Evolutionary conservation across 2,329 filamentous ascomycete species (phyloP), one percentile per base, ranked within the genome.

Genomic region (Colletotrichum cuscutae): DNA sequence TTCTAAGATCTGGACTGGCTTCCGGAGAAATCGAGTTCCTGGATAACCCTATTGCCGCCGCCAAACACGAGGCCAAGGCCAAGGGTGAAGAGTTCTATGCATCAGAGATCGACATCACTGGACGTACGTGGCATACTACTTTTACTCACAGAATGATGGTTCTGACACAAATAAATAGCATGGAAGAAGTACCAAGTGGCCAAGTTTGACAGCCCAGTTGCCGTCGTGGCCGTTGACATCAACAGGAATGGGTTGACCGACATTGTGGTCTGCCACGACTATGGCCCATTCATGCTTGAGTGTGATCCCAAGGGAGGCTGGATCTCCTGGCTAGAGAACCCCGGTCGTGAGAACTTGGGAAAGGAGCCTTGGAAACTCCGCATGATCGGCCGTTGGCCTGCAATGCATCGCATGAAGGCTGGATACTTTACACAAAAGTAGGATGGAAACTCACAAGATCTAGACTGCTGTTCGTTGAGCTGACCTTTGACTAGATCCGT

Each of bases 251-350:
- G 58, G n/a, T 35, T 61, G 30, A 61, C 35, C 4, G 58, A 61
- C 58, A 22, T 61, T 32, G 32, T 61, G 28, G 58, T 61, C 0
- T 61, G 58, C 32, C 58, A 61, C 35, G 58, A 61, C 35, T 61
- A 61, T 3, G 58, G 58, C 35, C 58, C 58, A 19, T 61, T 61
- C 58, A 61, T 61, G 58, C 35, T 61, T n/a, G 58, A 61, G 11
- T 61, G 58, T 35, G 22, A 61, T 22, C 15, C n/a, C 15, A 61
- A 61, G 35, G 58, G 58, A 32, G 58, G 58, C 7, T 61, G 58
- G 58, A 61, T 61, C 35, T 61, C 58, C n/a, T 61, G 58, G 58
- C 58, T 61, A 26, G 58, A 61, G 35, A 61, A 61, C n/a, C 58
- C 58, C 13, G 58, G 58, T 8, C 58, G 58, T 9, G 58, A 46